phyloP scores from a whole-genome alignment of 2,329 filamentous ascomycete genomes.

The Biscogniauxia mediterranea region DNA sequence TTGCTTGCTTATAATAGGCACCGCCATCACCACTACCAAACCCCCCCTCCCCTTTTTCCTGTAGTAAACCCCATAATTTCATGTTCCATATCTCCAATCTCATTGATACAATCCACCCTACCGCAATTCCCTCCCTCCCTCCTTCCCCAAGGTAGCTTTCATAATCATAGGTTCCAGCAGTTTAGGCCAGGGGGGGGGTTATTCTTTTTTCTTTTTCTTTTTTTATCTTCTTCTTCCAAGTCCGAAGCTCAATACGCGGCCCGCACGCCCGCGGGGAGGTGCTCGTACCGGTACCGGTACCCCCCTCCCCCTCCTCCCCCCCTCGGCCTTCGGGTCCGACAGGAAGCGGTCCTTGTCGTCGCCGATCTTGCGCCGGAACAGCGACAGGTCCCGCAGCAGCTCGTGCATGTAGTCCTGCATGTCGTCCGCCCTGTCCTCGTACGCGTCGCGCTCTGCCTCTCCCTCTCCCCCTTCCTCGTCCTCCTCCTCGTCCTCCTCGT shows the following conservation, averaged over 20 bases:
- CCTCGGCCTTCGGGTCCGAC: conserved; percentile 42
- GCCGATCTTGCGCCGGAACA: conserved; percentile 82
- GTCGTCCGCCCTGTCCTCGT: conserved; percentile 56
- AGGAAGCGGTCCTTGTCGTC: conserved; percentile 76
- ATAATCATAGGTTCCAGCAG: no score
- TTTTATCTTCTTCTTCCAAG: no score
- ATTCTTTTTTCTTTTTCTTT: no score
- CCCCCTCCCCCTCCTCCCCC: not conserved
- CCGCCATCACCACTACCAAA: no score
- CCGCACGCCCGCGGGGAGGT: not conserved
- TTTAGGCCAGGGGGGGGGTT: no score
- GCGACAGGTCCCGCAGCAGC: conserved; percentile 72
- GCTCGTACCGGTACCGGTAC: not conserved
- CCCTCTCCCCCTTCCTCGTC: conserved; percentile 46
- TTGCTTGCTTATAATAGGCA: no score
- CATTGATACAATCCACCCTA: no score
- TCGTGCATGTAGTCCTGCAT: conserved; percentile 84
- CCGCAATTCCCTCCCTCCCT: no score
- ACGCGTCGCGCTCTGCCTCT: conserved; percentile 40
- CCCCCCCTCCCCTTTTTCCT: no score
- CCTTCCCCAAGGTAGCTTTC: no score
- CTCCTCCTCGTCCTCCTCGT: conserved; percentile 52
- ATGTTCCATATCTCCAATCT: no score
- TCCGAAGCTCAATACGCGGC: not conserved
- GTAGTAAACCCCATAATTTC: no score